These are phyloP conservation scores for Schwanniomyces sp. DNA, from an alignment of 805 yeast genomes.

Conservation along the genomic window DNA sequence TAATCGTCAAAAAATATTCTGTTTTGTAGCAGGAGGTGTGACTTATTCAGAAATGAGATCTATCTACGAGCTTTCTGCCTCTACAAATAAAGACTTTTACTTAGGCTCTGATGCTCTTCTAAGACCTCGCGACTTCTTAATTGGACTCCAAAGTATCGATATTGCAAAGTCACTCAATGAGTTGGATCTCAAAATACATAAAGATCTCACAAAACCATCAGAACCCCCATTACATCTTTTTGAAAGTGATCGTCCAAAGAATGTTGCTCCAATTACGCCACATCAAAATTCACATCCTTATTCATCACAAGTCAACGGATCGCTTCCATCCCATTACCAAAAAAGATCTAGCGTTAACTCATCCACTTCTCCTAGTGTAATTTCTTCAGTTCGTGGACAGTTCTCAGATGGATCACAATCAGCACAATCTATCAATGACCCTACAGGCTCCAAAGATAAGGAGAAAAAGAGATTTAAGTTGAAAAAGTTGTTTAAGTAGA, in stretches of 20 bases:
- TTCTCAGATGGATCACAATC: slow-evolving; percentile 3
- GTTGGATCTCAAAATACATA: slow-evolving; percentile 39
- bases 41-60: slow-evolving; percentile 81
- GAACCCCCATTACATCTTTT: slow-evolving; percentile 46
- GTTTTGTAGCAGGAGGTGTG: slow-evolving; percentile 87
- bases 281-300: slow-evolving; percentile 10
- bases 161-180: slow-evolving; percentile 36
- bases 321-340: slow-evolving; percentile 27
- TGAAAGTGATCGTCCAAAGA: slow-evolving; percentile 26
- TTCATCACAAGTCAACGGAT: not conserved
- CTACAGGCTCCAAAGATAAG: slow-evolving; percentile 5
- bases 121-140: slow-evolving; percentile 51
- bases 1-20: slow-evolving; percentile 67
- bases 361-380: not conserved
- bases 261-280: slow-evolving; percentile 6
- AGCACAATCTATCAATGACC: slow-evolving; percentile 5
- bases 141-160: slow-evolving; percentile 43
- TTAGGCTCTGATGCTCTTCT: slow-evolving; percentile 79
- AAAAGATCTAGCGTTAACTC: slow-evolving; percentile 10
- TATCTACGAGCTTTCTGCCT: slow-evolving; percentile 64
- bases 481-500: slow-evolving; percentile 43
- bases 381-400: not conserved
- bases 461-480: slow-evolving; percentile 48
- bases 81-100: slow-evolving; percentile 68
- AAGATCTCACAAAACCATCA: slow-evolving; percentile 24